These are phyloP conservation scores for Fusarium proliferatum DNA, from an alignment of 2,329 filamentous ascomycete species.

Conservation along the genomic window DNA sequence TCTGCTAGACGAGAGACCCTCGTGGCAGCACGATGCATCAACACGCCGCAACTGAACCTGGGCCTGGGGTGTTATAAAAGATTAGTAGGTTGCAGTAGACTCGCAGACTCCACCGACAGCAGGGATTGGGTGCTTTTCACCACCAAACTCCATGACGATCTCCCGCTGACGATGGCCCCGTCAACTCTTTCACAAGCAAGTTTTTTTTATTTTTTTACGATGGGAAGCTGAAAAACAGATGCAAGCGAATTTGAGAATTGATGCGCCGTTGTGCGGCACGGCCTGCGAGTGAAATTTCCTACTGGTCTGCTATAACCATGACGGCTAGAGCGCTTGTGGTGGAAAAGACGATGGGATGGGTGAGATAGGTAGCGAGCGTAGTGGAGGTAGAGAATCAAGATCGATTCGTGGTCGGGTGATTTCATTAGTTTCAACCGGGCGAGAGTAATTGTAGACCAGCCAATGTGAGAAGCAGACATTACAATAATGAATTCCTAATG, in stretches of 20 bases:
- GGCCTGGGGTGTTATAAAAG: background rate
- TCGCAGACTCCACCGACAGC: slow-evolving; percentile 8
- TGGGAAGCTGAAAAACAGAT: background rate
- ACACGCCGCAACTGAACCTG: background rate
- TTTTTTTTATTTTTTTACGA: background rate
- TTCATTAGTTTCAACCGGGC: background rate
- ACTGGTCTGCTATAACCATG: background rate
- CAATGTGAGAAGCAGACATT: background rate
- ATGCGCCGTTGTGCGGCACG: slow-evolving; percentile 8
- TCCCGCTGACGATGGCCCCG: slow-evolving; percentile 40
- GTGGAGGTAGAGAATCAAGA: slow-evolving; percentile 26
- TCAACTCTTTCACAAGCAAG: background rate
- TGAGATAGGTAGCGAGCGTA: background rate
- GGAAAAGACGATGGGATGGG: background rate
- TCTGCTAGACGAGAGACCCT: background rate
- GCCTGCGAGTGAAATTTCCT: background rate
- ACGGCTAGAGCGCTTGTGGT: slow-evolving; percentile 15
- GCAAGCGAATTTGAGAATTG: background rate
- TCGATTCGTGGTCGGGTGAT: slow-evolving; percentile 24
- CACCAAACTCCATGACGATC: slow-evolving; percentile 34
- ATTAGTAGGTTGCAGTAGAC: background rate
- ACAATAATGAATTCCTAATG: background rate
- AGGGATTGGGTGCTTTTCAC: slow-evolving; percentile 8
- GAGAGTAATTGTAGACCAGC: background rate
- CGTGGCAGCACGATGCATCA: slow-evolving; percentile 4